phyloP scores from a whole-genome alignment of 768 basidiomycete genomes.

The Lentinula edodes region DNA sequence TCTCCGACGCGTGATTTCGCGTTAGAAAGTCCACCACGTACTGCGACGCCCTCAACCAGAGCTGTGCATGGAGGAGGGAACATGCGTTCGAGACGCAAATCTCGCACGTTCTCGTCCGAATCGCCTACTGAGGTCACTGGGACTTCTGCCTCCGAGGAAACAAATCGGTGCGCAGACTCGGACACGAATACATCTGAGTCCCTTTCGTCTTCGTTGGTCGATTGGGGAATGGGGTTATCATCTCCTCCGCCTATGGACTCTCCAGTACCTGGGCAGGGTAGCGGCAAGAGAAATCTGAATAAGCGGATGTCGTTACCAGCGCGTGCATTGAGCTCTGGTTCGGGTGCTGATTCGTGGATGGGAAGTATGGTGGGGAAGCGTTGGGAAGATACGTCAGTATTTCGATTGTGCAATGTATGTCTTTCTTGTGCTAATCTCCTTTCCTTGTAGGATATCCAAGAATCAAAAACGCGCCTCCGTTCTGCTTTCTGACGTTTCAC shows the following conservation, averaged over 20 bases:
- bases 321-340: constrained; percentile 9
- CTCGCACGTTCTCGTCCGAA: neutral
- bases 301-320: constrained; percentile 1
- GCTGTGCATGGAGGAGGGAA: neutral
- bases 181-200: constrained; percentile 1
- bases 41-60: neutral
- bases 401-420: neutral
- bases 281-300: constrained; percentile 9
- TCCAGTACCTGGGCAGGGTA: neutral
- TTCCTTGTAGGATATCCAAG: constrained; percentile 48
- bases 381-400: constrained; percentile 55
- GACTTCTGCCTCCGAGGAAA: neutral
- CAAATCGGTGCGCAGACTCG: neutral
- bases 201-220: constrained; percentile 2
- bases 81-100: constrained; percentile 1
- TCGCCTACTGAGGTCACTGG: neutral
- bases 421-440: constrained; percentile 6
- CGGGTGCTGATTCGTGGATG: constrained; percentile 36
- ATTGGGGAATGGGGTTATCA: constrained; percentile 4
- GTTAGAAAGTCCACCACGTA: neutral
- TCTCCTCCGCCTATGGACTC: neutral
- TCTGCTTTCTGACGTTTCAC: constrained; percentile 61
- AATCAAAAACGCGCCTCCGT: constrained; percentile 64
- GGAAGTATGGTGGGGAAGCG: constrained; percentile 52
- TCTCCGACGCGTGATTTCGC: constrained; percentile 43